These are phyloP conservation scores for Phytophthora pinifolia DNA, from an alignment of 352 stramenopile genomes.

Conservation along the genomic window DNA sequence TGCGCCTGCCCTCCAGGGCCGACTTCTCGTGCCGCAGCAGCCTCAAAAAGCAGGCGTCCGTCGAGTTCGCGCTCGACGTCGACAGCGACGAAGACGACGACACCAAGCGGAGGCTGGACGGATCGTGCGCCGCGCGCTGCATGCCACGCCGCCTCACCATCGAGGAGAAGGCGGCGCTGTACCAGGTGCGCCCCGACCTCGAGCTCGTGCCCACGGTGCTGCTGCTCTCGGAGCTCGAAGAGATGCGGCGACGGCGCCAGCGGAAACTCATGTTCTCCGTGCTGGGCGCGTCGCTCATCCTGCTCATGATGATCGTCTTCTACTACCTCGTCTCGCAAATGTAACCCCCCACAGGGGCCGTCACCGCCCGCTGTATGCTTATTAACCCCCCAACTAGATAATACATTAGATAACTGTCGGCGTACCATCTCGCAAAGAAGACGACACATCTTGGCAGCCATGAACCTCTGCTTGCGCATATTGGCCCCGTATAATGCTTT, in stretches of 20 bases:
- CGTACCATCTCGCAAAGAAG: slow-evolving; percentile 1
- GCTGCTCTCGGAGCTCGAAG: slow-evolving; percentile 61
- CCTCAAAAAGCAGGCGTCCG: slow-evolving; percentile 62
- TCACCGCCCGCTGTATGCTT: slow-evolving; percentile 20
- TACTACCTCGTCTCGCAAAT: slow-evolving; percentile 78
- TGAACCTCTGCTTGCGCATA: slow-evolving; percentile 4
- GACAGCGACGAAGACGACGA: slow-evolving; percentile 45
- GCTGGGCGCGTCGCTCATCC: slow-evolving; percentile 58
- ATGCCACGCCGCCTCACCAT: slow-evolving; percentile 70
- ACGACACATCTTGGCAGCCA: too few species aligned
- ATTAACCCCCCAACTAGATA: slow-evolving; percentile 24
- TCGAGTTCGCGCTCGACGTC: slow-evolving; percentile 70
- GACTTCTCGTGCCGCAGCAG: slow-evolving; percentile 38
- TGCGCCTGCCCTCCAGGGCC: slow-evolving; percentile 49
- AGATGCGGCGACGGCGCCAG: slow-evolving; percentile 56
- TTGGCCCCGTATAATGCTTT: too few species aligned
- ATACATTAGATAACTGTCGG: slow-evolving; percentile 24
- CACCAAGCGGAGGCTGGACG: slow-evolving; percentile 21
- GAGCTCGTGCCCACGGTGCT: slow-evolving; percentile 65
- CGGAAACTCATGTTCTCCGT: slow-evolving; percentile 73
- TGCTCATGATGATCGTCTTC: slow-evolving; percentile 77
- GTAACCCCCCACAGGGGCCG: slow-evolving; percentile 26
- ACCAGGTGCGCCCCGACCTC: slow-evolving; percentile 66
- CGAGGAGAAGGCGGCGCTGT: slow-evolving; percentile 76
- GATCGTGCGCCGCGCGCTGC: slow-evolving; percentile 47